Percentiles rank a stretch among this genome's conserved stretches.
Evolutionary conservation across 2,329 filamentous ascomycete species (phyloP).

Genomic region (Akanthomyces lecanii): DNA sequence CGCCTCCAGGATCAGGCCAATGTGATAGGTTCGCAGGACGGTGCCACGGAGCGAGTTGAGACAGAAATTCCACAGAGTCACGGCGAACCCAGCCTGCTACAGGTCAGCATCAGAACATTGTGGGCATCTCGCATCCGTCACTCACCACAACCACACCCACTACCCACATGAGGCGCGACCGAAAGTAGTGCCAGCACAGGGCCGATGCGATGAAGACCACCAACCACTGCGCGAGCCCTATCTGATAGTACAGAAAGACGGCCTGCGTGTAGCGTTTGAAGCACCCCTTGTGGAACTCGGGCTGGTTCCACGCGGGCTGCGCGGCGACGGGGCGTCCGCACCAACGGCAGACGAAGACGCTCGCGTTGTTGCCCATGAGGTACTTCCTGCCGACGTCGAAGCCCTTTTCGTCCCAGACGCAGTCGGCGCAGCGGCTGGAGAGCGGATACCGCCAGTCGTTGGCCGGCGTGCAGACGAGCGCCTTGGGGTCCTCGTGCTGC

Average conservation of each 20-base stretch:
- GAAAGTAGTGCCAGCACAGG: constrained; percentile 38
- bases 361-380: constrained; percentile 32
- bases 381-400: constrained; percentile 35
- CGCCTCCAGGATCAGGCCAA: constrained; percentile 34
- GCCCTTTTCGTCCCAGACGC: constrained; percentile 32
- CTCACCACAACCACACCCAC: not conserved
- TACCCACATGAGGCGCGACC: constrained; percentile 33
- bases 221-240: constrained; percentile 36
- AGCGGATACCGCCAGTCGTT: constrained; percentile 34
- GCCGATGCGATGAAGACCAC: constrained; percentile 33
- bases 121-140: not conserved
- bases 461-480: constrained; percentile 30
- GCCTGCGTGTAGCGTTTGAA: constrained; percentile 35
- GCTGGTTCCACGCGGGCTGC: constrained; percentile 29
- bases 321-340: constrained; percentile 38
- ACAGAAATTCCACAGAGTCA: constrained; percentile 32
- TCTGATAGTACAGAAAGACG: constrained; percentile 35
- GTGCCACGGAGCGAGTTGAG: constrained; percentile 33
- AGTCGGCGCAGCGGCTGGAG: constrained; percentile 37
- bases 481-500: constrained; percentile 28
- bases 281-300: constrained; percentile 39
- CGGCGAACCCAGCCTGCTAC: constrained; percentile 33
- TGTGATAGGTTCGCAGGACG: constrained; percentile 36
- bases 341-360: constrained; percentile 40
- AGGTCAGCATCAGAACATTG: constrained; percentile 1